Evolutionary conservation across 305 asterid genomes (phyloP), one percentile per base, ranked within the genome.

Genomic region (Striga hermonthica): DNA sequence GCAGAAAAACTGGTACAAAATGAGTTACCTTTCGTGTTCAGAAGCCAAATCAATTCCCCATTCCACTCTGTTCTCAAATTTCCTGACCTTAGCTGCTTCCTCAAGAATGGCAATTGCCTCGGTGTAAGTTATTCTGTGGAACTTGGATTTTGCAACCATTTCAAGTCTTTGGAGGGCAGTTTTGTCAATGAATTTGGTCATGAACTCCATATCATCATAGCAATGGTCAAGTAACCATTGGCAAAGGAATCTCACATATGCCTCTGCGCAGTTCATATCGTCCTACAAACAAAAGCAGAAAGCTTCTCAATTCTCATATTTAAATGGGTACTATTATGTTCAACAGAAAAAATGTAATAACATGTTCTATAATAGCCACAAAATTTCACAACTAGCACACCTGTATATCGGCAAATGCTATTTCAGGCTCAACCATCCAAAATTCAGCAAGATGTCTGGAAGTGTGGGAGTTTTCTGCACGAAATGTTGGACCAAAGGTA

Each of bases 371-470:
- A 22, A 22, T 22, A 22, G 4, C 35, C 5, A 56, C 14, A 35
- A 47, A 47, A 47, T 10, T 10, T 10, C 16, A 47, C 55, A 70
- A 31, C 22, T 48, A 8, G n/a, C 64, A 65, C 73, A 92, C 97
- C 91, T 90, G 75, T 57, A 92, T 45, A 86, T 88, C 96, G 53
- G 99, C 97, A 75, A 86, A 93, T 48, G 97, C 95, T 59, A 88
- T 82, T 78, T 93, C 99, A 69, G 97, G 95, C 75, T 93, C 98
- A 80, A 93, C 97, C 98, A 93, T 93, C 95, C 97, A 88, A 72
- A 93, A 93, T 73, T 93, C 98, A 37, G 97, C 94, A 62, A 93
- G 90, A 82, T 93, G 96, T 69, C 96, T 80, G 5, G 95, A 73
- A 16, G 98, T 88, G 77, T 93, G 98, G 1, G 97, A 90, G 66